These are phyloP conservation scores for Brassica juncea DNA, from an alignment of 345 rosid genomes.

Conservation along the genomic window DNA sequence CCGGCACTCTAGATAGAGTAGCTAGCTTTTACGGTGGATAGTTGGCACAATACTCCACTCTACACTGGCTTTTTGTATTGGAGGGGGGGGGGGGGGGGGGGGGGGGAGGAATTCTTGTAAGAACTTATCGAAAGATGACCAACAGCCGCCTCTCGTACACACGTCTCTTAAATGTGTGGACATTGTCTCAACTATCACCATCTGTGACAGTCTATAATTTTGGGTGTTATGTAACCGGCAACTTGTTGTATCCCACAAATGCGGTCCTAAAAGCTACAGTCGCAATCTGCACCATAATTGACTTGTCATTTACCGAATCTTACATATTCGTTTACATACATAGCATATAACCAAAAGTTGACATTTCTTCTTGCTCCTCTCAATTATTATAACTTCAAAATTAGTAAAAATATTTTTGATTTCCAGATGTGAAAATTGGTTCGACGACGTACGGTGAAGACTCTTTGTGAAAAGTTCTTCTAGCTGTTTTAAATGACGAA, in stretches of 20 bases:
- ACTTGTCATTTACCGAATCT: not conserved
- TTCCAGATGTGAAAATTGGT: not conserved
- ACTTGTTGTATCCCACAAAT: slow-evolving; percentile 13
- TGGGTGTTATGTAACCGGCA: slow-evolving; percentile 21
- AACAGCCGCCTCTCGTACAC: not conserved
- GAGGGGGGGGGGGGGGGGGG: too few species aligned
- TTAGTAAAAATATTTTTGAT: not conserved
- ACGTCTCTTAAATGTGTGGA: slow-evolving; percentile 36
- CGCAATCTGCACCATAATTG: slow-evolving; percentile 17
- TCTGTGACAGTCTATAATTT: slow-evolving; percentile 25
- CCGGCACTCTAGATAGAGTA: not conserved
- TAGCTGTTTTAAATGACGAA: not conserved
- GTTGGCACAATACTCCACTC: too few species aligned
- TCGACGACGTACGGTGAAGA: not conserved
- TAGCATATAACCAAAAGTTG: not conserved
- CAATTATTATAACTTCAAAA: not conserved
- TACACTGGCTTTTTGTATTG: too few species aligned
- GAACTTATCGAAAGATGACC: too few species aligned
- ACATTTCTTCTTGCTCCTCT: not conserved
- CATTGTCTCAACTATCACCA: slow-evolving; percentile 27
- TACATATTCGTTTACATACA: not conserved
- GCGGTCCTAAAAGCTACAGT: slow-evolving; percentile 22
- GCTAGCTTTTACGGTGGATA: too few species aligned
- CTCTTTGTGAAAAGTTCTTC: not conserved
- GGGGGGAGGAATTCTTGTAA: too few species aligned